phyloP scores from a whole-genome alignment of 78 protist genomes.

The Dictyostelium brefeldianum region DNA sequence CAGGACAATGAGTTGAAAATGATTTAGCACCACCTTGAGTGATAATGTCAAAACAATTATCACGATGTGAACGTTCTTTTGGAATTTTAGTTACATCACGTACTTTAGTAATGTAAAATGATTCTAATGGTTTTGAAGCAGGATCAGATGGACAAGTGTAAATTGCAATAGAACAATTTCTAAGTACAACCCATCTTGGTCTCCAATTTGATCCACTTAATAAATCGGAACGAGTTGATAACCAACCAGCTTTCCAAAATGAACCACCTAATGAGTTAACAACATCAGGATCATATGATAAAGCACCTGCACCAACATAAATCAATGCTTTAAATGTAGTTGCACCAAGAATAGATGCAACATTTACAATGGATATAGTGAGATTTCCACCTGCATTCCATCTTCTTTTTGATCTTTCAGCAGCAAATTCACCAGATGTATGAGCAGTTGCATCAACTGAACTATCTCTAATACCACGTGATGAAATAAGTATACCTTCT shows the following conservation, averaged over 20 bases:
- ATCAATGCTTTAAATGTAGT: conserved; percentile 54
- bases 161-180: conserved; percentile 40
- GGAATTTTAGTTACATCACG: conserved; percentile 21
- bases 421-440: conserved; percentile 48
- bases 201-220: conserved; percentile 30
- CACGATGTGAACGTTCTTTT: background rate
- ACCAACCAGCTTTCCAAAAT: conserved; percentile 63
- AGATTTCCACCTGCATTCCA: conserved; percentile 58
- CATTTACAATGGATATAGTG: conserved; percentile 23
- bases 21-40: conserved; percentile 21
- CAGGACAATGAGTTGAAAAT: conserved; percentile 25
- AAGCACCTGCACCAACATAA: conserved; percentile 64
- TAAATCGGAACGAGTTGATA: background rate
- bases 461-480: conserved; percentile 68
- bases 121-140: conserved; percentile 18
- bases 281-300: conserved; percentile 40
- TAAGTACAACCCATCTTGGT: conserved; percentile 53
- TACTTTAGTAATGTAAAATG: background rate
- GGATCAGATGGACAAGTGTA: conserved; percentile 36
- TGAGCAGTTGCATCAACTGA: conserved; percentile 61
- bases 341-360: conserved; percentile 26
- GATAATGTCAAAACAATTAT: conserved; percentile 19
- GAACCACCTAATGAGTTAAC: conserved; percentile 24
- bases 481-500: conserved; percentile 61
- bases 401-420: conserved; percentile 32